Evolutionary conservation across 352 stramenopile genomes (phyloP), one percentile per base, ranked within the genome.

Genomic region (Elongisporangium prolatum): DNA sequence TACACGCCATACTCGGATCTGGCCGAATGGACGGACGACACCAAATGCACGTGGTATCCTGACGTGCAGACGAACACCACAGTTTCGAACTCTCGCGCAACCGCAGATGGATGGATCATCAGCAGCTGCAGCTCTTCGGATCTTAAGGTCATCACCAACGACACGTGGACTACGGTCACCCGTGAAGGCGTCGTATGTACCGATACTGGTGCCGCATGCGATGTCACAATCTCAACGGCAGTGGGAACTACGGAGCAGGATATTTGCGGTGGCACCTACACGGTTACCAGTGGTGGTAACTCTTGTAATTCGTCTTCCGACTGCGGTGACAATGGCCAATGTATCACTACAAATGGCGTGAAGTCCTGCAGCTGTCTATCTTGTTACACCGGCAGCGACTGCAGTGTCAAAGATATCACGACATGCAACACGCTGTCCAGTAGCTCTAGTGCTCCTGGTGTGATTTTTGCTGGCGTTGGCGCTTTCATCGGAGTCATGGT

Each of bases 351-450:
- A 6, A 77, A 88, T 38, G 85, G 83, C 52, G 77, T 72, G 10
- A 89, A 77, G 58, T 69, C 74, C 44, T 95, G 85, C 74, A 79
- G 57, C 54, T 95, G 85, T 51, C 56, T 89, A 52, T 72, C 79
- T 0, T 95, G 85, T 63, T 95, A 88, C 72, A 89, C 77, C 13
- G 85, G 85, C n/a, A 74, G 63, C 5, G 71, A 86, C 52, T 95
- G 85, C 72, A 89, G 77, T 24, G 74, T 95, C 17, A 85, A 86
- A 60, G 84, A 92, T 62, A 84, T 82, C 50, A 73, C 61, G 18
- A 75, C 72, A 9, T 95, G 83, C 59, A 84, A 71, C 54, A 79
- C 76, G 44, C 67, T 95, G 17, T 68, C 66, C 18, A 91, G 75
- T 63, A 88, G 71, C 48, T 61, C 74, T 25, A 62, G 65, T 21